Percentiles rank a stretch among this genome's conserved stretches.
These are phyloP conservation scores for Funneliformis mosseae DNA, from an alignment of 192 early-diverging fungal genomes.

Conservation along the genomic window DNA sequence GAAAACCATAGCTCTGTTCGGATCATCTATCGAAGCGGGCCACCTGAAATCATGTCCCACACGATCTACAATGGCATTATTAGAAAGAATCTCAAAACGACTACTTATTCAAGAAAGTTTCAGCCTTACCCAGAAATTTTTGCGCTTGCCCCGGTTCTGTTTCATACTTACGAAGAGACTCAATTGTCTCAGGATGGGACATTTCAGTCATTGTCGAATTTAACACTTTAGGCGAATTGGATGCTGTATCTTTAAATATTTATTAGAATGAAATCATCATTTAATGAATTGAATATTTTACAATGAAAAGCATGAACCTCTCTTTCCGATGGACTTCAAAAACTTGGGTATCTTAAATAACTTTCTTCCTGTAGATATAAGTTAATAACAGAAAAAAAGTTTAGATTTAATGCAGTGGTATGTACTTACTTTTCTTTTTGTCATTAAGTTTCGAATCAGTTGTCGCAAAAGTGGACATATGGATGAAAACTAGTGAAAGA, in stretches of 20 bases:
- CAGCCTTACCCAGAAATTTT: conserved; percentile 21
- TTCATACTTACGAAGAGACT: conserved; percentile 19
- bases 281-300: conserved; percentile 17
- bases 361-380: not conserved
- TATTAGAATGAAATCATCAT: conserved; percentile 23
- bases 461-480: no score
- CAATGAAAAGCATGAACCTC: not conserved
- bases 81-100: conserved; percentile 17
- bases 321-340: conserved; percentile 10
- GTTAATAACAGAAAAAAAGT: not conserved
- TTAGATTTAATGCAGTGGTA: not conserved
- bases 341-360: conserved; percentile 22
- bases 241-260: conserved; percentile 15
- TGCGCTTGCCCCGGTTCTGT: not conserved
- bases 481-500: no score
- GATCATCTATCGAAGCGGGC: conserved; percentile 3
- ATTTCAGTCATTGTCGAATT: not conserved
- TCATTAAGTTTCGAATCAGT: no score
- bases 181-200: not conserved
- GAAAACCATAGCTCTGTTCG: not conserved
- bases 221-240: not conserved
- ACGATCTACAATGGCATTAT: conserved; percentile 24
- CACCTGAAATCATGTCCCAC: conserved; percentile 12
- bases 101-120: not conserved
- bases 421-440: not conserved